Percentiles rank a stretch among this genome's conserved stretches.
Evolutionary conservation across 805 yeast species (phyloP).

Genomic region (Barnettozyma vustinii): DNA sequence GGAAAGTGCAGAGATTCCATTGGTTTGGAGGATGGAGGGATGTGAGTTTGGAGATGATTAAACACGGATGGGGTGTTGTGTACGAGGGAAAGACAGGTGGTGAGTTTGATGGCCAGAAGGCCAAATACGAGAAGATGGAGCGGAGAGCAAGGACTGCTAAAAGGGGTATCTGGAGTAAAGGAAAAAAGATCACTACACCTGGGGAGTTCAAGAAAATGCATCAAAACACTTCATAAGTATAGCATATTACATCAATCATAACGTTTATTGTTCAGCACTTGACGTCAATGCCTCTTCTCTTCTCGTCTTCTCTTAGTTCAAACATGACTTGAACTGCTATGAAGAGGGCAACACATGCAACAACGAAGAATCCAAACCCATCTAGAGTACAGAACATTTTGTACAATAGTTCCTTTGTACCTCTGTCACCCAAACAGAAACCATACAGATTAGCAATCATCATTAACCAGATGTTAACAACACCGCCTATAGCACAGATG

Average conservation of each 20-base stretch:
- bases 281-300: constrained; percentile 74
- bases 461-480: constrained; percentile 93
- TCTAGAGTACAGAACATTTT: constrained; percentile 68
- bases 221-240: not conserved
- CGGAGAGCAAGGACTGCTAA: constrained; percentile 47
- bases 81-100: constrained; percentile 81
- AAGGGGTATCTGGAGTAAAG: constrained; percentile 66
- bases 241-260: not conserved
- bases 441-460: constrained; percentile 95
- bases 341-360: constrained; percentile 63
- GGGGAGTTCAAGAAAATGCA: constrained; percentile 64
- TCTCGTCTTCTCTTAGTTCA: constrained; percentile 83
- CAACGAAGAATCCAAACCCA: constrained; percentile 59
- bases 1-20: constrained; percentile 49
- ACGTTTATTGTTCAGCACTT: constrained; percentile 44
- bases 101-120: constrained; percentile 79
- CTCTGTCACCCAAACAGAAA: constrained; percentile 88
- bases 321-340: constrained; percentile 92
- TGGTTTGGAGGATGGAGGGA: constrained; percentile 64
- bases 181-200: constrained; percentile 56
- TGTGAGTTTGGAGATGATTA: constrained; percentile 83
- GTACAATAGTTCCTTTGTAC: constrained; percentile 56
- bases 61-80: constrained; percentile 76
- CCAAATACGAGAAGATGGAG: constrained; percentile 55
- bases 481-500: constrained; percentile 83